Evolutionary conservation across 441 rosid species (phyloP).

Genomic region (Syzygium syzygioides): DNA sequence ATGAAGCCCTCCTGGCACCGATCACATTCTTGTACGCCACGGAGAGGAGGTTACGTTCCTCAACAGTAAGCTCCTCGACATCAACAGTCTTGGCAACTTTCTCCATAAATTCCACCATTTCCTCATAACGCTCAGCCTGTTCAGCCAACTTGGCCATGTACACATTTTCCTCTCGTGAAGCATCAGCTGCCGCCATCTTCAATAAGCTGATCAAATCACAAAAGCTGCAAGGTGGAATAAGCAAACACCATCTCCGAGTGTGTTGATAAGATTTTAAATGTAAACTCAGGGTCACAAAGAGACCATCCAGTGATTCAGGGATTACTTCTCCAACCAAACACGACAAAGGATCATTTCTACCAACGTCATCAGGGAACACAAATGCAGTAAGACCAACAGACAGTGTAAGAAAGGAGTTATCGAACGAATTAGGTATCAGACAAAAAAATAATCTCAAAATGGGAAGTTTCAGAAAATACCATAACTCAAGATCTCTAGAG

Average conservation of each 20-base stretch:
- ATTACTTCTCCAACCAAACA: neutral
- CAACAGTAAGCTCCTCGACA: constrained; percentile 81
- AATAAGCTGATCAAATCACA: constrained; percentile 9
- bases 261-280: neutral
- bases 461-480: neutral
- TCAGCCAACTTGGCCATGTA: constrained; percentile 96
- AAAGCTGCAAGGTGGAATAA: constrained; percentile 5
- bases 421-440: neutral
- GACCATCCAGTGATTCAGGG: neutral
- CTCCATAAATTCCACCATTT: constrained; percentile 98
- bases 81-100: constrained; percentile 82
- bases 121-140: constrained; percentile 95
- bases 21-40: constrained; percentile 97
- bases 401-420: neutral
- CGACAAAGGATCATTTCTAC: neutral
- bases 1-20: constrained; percentile 96
- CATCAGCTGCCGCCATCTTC: constrained; percentile 59
- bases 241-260: neutral
- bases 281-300: neutral
- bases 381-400: neutral
- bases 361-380: neutral
- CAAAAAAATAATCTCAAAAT: neutral
- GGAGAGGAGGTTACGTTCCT: constrained; percentile 91
- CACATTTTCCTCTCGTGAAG: constrained; percentile 79
- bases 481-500: neutral